phyloP scores from a whole-genome alignment of 23 red algal genomes.

The Gracilaria domingensis region DNA sequence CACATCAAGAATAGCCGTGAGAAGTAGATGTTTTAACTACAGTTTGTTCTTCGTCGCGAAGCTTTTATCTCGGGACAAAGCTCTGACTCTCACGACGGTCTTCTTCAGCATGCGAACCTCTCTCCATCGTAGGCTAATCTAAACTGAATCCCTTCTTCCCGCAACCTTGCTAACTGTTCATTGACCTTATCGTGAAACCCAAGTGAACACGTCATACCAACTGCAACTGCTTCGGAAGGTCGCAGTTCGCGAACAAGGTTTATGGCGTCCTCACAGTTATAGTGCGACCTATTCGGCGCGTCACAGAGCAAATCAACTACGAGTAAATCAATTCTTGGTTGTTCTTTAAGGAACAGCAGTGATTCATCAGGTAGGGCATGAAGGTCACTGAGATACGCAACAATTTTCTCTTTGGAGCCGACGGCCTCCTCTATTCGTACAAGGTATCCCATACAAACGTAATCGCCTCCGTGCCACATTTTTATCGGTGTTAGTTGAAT shows the following conservation, averaged over 20 bases:
- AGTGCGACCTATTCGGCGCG: conserved; percentile 37
- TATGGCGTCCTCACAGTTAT: conserved; percentile 29
- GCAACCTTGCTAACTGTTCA: background rate
- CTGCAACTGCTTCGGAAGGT: conserved; percentile 48
- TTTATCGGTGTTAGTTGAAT: conserved; percentile 59
- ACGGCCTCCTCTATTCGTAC: conserved; percentile 21
- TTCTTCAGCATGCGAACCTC: conserved; percentile 49
- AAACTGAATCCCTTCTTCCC: conserved; percentile 47
- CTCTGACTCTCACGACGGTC: background rate
- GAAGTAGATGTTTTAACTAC: background rate
- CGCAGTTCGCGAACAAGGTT: conserved; percentile 44
- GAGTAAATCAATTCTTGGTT: conserved; percentile 53
- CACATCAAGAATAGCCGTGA: background rate
- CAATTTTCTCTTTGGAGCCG: background rate
- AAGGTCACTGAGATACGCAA: conserved; percentile 65
- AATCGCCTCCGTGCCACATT: conserved; percentile 65
- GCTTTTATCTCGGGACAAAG: background rate
- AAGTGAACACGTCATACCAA: conserved; percentile 71
- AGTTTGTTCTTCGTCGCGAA: background rate
- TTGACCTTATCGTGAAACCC: conserved; percentile 68
- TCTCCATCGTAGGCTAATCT: conserved; percentile 70
- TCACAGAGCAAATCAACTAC: conserved; percentile 62
- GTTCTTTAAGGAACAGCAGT: conserved; percentile 27
- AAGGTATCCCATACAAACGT: conserved; percentile 61
- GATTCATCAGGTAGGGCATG: conserved; percentile 46